Evolutionary conservation across 2,329 filamentous ascomycete genomes (phyloP).

Genomic region (Purpureocillium lavendulum): DNA sequence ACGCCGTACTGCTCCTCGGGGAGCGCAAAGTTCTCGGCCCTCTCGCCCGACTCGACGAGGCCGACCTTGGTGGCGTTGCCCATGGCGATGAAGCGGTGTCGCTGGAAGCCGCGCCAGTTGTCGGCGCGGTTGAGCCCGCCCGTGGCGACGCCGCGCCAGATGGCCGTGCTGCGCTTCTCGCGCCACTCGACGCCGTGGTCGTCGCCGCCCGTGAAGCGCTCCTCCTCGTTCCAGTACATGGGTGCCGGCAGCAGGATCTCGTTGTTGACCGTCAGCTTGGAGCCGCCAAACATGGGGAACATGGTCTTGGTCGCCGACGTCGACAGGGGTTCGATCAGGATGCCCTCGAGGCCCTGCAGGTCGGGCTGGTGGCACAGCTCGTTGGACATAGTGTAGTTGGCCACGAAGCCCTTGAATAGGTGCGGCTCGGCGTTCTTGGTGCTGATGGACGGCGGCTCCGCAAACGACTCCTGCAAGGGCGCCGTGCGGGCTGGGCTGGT

Average conservation of each 20-base stretch:
- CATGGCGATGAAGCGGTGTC: slow-evolving; percentile 68
- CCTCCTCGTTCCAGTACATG: slow-evolving; percentile 59
- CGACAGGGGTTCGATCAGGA: slow-evolving; percentile 53
- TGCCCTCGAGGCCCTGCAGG: slow-evolving; percentile 53
- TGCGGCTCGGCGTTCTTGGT: slow-evolving; percentile 38
- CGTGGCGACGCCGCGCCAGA: slow-evolving; percentile 62
- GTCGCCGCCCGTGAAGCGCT: slow-evolving; percentile 51
- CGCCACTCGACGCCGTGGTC: slow-evolving; percentile 47
- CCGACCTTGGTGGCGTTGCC: slow-evolving; percentile 55
- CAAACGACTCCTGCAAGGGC: slow-evolving; percentile 33
- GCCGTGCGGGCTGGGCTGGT: slow-evolving; percentile 50
- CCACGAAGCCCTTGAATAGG: slow-evolving; percentile 47
- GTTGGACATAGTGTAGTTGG: slow-evolving; percentile 51
- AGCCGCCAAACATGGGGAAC: slow-evolving; percentile 60
- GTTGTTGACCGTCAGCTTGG: slow-evolving; percentile 61
- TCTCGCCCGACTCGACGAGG: slow-evolving; percentile 34
- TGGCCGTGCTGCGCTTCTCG: slow-evolving; percentile 41
- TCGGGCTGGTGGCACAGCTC: slow-evolving; percentile 60
- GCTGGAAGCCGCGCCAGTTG: slow-evolving; percentile 67
- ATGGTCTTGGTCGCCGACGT: slow-evolving; percentile 47
- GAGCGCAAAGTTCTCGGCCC: slow-evolving; percentile 44
- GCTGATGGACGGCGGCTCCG: slow-evolving; percentile 34
- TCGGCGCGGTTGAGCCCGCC: slow-evolving; percentile 49
- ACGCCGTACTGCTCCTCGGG: slow-evolving; percentile 39
- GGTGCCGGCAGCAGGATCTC: slow-evolving; percentile 62